Evolutionary conservation across 1,139 yeast species (phyloP), one percentile per base, ranked within the genome.

Genomic region (Saccharomyces hybrid): DNA sequence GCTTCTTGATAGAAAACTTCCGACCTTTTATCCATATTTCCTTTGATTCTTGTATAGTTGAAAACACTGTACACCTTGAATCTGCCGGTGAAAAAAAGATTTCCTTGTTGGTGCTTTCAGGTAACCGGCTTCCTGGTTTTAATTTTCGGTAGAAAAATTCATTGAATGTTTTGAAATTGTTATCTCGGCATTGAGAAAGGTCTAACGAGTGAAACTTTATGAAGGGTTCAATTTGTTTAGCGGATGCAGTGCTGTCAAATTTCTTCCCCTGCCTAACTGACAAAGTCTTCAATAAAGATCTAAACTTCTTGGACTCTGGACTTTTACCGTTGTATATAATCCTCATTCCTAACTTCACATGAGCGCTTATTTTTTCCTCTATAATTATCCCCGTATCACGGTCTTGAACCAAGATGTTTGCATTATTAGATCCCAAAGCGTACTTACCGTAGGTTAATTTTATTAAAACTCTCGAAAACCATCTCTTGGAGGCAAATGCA

Each of bases 401-500:
- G 70, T 93, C 97, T 69, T 93, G 98, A 2, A 93, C 98, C 53
- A 93, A 75, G 46, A 93, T 93, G 66, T 91, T 91, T 13, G 98
- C 99, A 49, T 95, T 88, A 66, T 91, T 88, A 42, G 90, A 86
- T 1, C 99, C 99, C 31, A 91, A 73, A 50, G 84, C 82, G 68
- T 90, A 87, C 62, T 86, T 86, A 0, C 99, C 99, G 66, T 89
- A 90, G 0, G 95, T 88, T 49, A 93, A 74, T 66, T 89, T 91
- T 54, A 90, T 86, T 57, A 90, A 75, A 2, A 87, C 80, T 64
- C 87, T 89, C 5, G 91, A 79, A 62, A 87, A 88, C 98, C 98
- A 90, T 59, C 93, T 81, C 62, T 88, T 84, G 3, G 93, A 81
- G 0, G 98, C 98, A 60, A 86, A 82, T 55, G 82, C 85, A 0